Percentiles rank a stretch among this genome's conserved stretches.
Evolutionary conservation across 257 asterid genomes (phyloP).

Genomic region (Solanum ossicruentum): DNA sequence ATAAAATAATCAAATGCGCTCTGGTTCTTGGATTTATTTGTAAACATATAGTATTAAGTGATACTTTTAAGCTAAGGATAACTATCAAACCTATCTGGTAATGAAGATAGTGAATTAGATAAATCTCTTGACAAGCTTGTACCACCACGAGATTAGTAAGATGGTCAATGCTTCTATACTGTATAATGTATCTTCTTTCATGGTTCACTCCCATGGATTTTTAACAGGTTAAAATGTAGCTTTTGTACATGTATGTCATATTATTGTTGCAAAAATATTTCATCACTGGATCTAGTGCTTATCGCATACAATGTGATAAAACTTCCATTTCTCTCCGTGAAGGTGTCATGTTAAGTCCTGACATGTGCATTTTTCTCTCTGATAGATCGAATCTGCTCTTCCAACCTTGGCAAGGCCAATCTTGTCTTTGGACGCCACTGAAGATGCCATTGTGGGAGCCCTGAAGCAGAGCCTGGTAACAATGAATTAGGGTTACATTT

Average conservation of each 20-base stretch:
- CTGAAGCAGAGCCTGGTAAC: constrained; percentile 90
- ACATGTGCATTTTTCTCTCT: constrained; percentile 19
- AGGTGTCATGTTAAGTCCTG: not conserved
- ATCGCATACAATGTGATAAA: not conserved
- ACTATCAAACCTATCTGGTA: not conserved
- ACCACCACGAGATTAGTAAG: not conserved
- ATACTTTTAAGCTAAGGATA: not conserved
- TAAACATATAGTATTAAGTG: not conserved
- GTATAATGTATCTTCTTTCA: not conserved
- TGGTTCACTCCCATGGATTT: not conserved
- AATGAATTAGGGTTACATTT: not conserved
- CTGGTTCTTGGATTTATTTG: not conserved
- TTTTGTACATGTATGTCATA: not conserved
- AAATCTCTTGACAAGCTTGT: not conserved
- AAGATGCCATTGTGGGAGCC: constrained; percentile 90
- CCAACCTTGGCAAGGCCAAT: constrained; percentile 92
- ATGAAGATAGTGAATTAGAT: not conserved
- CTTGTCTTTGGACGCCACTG: constrained; percentile 86
- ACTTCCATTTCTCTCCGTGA: not conserved
- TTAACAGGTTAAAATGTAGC: not conserved
- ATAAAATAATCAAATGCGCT: not conserved
- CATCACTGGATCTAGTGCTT: not conserved
- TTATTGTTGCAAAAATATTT: not conserved
- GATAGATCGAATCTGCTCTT: constrained; percentile 86
- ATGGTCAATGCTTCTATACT: not conserved